phyloP scores from a whole-genome alignment of 441 rosid genomes.

The Euphorbia celastroides region DNA sequence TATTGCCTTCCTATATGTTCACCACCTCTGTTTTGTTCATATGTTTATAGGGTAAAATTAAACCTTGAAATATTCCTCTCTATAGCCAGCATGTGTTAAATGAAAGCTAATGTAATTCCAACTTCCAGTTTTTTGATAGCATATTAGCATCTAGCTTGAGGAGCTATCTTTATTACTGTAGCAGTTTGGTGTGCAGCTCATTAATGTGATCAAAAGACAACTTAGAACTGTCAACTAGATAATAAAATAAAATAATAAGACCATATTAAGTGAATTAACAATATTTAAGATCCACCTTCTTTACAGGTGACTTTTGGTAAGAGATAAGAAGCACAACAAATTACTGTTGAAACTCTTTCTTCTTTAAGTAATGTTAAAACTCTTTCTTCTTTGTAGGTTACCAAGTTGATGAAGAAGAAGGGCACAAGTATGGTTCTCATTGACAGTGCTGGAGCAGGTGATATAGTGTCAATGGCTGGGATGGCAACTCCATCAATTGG shows the following conservation, averaged over 20 bases:
- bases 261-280: not conserved
- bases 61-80: not conserved
- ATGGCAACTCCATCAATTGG: slow-evolving; percentile 81
- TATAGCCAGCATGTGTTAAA: no score
- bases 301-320: not conserved
- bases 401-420: slow-evolving; percentile 94
- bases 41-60: not conserved
- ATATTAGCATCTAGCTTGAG: not conserved
- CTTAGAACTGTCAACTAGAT: not conserved
- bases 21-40: not conserved
- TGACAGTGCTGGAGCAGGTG: slow-evolving; percentile 95
- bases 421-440: slow-evolving; percentile 74
- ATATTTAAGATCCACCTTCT: not conserved
- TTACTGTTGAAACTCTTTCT: not conserved
- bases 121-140: not conserved
- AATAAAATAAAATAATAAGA: not conserved
- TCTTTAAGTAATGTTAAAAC: no score
- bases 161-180: not conserved
- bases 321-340: slow-evolving; percentile 9
- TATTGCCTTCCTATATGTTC: not conserved
- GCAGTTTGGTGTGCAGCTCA: not conserved
- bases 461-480: slow-evolving; percentile 90
- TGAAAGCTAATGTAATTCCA: not conserved
- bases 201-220: not conserved
- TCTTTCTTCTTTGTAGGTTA: slow-evolving; percentile 43